phyloP scores from a whole-genome alignment of 345 rosid species.

The Aquilaria malaccensis region DNA sequence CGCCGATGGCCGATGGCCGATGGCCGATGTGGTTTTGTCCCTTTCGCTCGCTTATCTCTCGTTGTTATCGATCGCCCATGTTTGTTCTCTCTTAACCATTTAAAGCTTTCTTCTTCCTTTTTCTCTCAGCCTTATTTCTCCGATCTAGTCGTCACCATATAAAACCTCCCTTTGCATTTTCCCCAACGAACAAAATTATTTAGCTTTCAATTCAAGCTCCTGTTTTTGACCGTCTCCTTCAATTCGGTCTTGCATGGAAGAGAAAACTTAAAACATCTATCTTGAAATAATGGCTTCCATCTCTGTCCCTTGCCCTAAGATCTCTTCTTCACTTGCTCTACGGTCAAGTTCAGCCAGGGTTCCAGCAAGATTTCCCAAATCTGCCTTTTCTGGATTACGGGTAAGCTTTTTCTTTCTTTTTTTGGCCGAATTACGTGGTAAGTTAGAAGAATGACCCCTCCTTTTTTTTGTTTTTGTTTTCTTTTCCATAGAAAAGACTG shows the following conservation, averaged over 20 bases:
- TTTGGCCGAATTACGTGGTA: too few relatives aligned
- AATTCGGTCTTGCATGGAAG: not conserved
- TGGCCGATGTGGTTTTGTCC: not conserved
- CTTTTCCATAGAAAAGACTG: too few relatives aligned
- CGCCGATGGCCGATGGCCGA: conserved; percentile 1
- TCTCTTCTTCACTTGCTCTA: conserved; percentile 30
- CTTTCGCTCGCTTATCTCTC: not conserved
- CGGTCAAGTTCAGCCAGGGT: conserved; percentile 7
- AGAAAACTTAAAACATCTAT: not conserved
- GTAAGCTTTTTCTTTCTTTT: conserved; percentile 16
- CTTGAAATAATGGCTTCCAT: conserved; percentile 46
- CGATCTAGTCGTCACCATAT: conserved; percentile 25
- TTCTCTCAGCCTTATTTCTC: conserved; percentile 15
- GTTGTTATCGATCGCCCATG: conserved; percentile 13
- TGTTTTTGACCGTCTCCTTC: not conserved
- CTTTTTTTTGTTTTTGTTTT: not conserved
- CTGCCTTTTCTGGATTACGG: conserved; percentile 33
- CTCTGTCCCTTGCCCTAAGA: conserved; percentile 58
- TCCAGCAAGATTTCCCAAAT: conserved; percentile 5
- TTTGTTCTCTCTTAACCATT: not conserved
- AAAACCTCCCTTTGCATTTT: conserved; percentile 9
- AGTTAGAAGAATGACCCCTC: too few relatives aligned
- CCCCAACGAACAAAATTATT: not conserved
- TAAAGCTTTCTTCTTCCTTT: not conserved
- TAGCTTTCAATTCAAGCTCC: not conserved